These are phyloP conservation scores for Trypanosomatidae sp. DNA, from an alignment of 208 protist genomes.

Conservation along the genomic window DNA sequence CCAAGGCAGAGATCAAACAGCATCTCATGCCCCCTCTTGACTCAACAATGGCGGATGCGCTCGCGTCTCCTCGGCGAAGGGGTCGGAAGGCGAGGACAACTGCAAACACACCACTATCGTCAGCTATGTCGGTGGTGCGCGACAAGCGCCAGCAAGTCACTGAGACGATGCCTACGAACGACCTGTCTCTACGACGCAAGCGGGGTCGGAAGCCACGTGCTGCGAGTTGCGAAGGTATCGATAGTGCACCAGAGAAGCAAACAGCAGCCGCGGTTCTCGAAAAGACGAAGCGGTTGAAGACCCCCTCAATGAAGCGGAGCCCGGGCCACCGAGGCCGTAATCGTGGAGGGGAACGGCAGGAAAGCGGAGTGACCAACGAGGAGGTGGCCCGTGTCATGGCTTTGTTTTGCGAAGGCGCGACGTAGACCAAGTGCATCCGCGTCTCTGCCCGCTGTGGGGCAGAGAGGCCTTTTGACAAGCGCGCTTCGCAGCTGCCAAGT, in stretches of 20 bases:
- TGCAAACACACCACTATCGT: no score
- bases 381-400: neutral
- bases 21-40: neutral
- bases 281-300: neutral
- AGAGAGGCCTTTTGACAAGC: neutral
- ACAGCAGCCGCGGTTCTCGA: neutral
- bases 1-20: neutral
- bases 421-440: neutral
- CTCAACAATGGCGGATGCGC: neutral
- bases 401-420: neutral
- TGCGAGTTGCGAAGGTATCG: neutral
- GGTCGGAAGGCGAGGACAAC: neutral
- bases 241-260: neutral
- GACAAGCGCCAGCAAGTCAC: neutral
- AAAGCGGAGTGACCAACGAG: neutral
- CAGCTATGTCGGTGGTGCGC: neutral
- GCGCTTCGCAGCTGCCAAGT: neutral
- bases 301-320: neutral
- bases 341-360: neutral
- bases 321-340: neutral
- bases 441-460: neutral
- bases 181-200: neutral
- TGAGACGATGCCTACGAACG: neutral
- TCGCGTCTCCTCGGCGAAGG: neutral
- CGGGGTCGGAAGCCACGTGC: neutral